A percentile compares a stretch with the other conserved stretches of the same genome.
These are phyloP conservation scores for Auricularia auricula-judae DNA, from an alignment of 768 basidiomycete genomes.

Conservation along the genomic window DNA sequence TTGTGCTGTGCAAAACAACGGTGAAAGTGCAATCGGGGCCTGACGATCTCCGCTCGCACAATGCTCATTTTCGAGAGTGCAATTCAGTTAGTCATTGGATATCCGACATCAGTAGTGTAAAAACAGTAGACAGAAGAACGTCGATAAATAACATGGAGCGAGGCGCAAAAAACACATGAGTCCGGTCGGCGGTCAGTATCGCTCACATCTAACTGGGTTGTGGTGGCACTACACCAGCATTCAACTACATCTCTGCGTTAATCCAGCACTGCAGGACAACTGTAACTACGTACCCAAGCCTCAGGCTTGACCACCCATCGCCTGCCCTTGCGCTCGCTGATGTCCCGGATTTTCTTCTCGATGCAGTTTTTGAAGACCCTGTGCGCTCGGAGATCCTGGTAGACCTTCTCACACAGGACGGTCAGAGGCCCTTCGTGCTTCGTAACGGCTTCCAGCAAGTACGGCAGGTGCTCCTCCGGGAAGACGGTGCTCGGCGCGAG, in stretches of 20 bases:
- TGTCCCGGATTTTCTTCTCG: slow-evolving; percentile 32
- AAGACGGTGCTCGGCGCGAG: slow-evolving; percentile 43
- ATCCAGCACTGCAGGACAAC: not conserved
- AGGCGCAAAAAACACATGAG: too few species aligned
- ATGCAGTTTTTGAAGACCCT: slow-evolving; percentile 62
- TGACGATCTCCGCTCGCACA: not conserved
- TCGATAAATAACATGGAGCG: too few species aligned
- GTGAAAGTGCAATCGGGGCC: not conserved
- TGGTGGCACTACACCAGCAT: too few species aligned
- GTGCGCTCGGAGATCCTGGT: slow-evolving; percentile 54
- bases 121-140: not conserved
- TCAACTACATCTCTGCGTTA: too few species aligned
- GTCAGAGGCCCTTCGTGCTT: slow-evolving; percentile 47
- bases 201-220: too few species aligned
- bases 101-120: not conserved
- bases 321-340: slow-evolving; percentile 20
- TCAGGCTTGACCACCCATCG: slow-evolving; percentile 56
- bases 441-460: slow-evolving; percentile 53
- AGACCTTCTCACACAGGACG: slow-evolving; percentile 61
- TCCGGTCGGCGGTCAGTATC: too few species aligned
- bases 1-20: not conserved
- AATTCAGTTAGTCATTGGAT: too few species aligned
- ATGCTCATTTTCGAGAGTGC: too few species aligned
- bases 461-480: slow-evolving; percentile 52
- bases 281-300: slow-evolving; percentile 2